phyloP scores from a whole-genome alignment of 2,329 filamentous ascomycete species.

The Phyllosticta paracitricarpa region DNA sequence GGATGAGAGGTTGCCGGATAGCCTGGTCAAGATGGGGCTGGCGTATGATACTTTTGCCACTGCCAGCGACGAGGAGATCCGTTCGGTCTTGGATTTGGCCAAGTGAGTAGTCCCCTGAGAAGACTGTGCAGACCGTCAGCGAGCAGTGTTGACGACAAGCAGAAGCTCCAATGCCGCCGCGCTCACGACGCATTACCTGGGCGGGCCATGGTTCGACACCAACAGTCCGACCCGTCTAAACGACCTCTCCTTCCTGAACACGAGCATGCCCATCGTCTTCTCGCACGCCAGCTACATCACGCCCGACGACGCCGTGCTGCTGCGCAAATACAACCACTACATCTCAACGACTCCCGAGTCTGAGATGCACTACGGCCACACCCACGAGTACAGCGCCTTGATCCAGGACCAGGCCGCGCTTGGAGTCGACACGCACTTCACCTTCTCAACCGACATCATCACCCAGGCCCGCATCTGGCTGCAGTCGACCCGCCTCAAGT shows the following conservation, averaged over 20 bases:
- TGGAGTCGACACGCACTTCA: constrained; percentile 46
- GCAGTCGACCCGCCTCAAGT: constrained; percentile 33
- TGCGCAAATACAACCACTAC: constrained; percentile 42
- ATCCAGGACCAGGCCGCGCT: constrained; percentile 43
- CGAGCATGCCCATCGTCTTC: constrained; percentile 40
- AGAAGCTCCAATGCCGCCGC: constrained; percentile 19
- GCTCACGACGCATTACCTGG: constrained; percentile 32
- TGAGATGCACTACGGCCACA: constrained; percentile 50
- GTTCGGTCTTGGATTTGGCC: neutral
- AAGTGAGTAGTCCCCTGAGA: neutral
- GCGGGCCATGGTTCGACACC: constrained; percentile 14
- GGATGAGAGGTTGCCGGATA: constrained; percentile 1
- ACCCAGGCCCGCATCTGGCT: constrained; percentile 46
- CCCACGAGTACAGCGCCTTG: constrained; percentile 34
- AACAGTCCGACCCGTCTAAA: constrained; percentile 34
- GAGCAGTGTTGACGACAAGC: neutral
- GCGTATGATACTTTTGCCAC: constrained; percentile 12
- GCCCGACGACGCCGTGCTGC: constrained; percentile 28
- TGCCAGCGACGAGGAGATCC: constrained; percentile 10
- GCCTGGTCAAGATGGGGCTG: constrained; percentile 12
- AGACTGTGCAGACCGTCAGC: neutral
- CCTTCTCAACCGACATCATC: constrained; percentile 38
- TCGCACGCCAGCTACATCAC: constrained; percentile 42
- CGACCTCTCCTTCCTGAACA: constrained; percentile 32
- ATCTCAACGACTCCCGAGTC: constrained; percentile 50